These are phyloP conservation scores for Pseudonectria foliicola DNA, from an alignment of 2,329 filamentous ascomycete species.

Conservation along the genomic window DNA sequence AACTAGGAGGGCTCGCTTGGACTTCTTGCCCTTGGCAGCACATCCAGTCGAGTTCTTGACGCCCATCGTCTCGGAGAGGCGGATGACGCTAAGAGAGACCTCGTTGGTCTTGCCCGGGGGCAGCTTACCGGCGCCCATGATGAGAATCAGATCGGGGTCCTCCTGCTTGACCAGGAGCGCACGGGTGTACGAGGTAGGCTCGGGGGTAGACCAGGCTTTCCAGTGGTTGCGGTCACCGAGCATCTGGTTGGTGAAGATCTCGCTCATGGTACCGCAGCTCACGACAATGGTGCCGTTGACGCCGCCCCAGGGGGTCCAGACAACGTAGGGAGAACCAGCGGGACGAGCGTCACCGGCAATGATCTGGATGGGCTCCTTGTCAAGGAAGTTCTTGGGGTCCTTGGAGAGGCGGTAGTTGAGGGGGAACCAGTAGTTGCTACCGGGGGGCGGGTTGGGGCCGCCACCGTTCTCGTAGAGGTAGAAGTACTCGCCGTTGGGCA, in stretches of 20 bases:
- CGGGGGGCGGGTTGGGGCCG: conserved; percentile 23
- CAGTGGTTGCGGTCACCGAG: conserved; percentile 31
- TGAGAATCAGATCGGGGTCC: conserved; percentile 29
- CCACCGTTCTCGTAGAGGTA: conserved; percentile 58
- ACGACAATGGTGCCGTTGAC: conserved; percentile 38
- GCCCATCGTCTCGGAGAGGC: conserved; percentile 22
- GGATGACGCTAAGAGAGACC: conserved; percentile 31
- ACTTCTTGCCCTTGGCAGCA: too few relatives aligned
- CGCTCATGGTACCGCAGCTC: conserved; percentile 29
- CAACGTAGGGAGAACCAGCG: conserved; percentile 35
- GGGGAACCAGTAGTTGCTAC: conserved; percentile 30
- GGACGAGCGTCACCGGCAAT: conserved; percentile 27
- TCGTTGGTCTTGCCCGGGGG: conserved; percentile 41
- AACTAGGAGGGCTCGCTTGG: too few relatives aligned
- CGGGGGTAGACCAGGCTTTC: conserved; percentile 28
- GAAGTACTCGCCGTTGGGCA: conserved; percentile 48
- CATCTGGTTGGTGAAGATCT: conserved; percentile 36
- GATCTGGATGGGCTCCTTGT: conserved; percentile 25
- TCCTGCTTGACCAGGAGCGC: conserved; percentile 29
- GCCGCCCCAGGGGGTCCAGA: conserved; percentile 38
- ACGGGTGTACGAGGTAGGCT: conserved; percentile 31
- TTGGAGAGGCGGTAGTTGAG: conserved; percentile 38
- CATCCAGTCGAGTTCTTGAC: neutral
- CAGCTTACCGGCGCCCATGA: conserved; percentile 38
- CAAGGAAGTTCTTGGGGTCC: conserved; percentile 30